Evolutionary conservation across 805 yeast genomes (phyloP), one percentile per base, ranked within the genome.

Genomic region (Nakazawaea wickerhamii): DNA sequence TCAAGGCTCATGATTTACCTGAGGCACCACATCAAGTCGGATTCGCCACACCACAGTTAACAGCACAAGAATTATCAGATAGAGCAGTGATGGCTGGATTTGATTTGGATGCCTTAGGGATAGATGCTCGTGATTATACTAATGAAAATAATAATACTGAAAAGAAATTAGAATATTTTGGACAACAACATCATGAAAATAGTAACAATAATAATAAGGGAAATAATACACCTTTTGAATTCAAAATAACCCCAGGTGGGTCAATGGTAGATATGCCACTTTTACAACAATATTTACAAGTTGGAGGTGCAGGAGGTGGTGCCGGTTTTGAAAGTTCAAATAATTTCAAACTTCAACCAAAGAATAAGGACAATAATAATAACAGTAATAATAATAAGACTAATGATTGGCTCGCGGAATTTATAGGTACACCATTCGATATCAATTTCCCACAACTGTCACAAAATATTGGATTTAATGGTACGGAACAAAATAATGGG

Each of bases 1-100:
- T 68, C 32, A 64, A 59, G 30, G 56, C 46, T 1, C 52, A 51
- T 33, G 41, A 46, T 17, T 39, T 49, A 21, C 48, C 56, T 4
- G 75, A 71, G 30, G 75, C 73, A 0, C 89, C 90, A 1, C 73
- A 71, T 34, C 88, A 84, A 53, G 89, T 84, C 20, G 85, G 81
- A 2, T 86, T 84, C 55, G 77, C 95, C 1, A 84, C 95, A 1
- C 96, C 95, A 3, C 95, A 87, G 58, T 54, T 79, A 35, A 54
- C 68, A 10, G 80, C 83, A 1, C 63, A 65, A 15, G 76, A 74
- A 27, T 49, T 70, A 18, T 61, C 64, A 30, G 55, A 50, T 37
- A 55, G 52, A 37, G 63, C 63, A 3, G 40, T 58, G 9, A 48
- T 58, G 48, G 54, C 63, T 23, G 67, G 70, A 7, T 53, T 67